Base-by-base conservation (phyloP, 176 grass and related monocot species). In the Lolium perenne region DNA sequence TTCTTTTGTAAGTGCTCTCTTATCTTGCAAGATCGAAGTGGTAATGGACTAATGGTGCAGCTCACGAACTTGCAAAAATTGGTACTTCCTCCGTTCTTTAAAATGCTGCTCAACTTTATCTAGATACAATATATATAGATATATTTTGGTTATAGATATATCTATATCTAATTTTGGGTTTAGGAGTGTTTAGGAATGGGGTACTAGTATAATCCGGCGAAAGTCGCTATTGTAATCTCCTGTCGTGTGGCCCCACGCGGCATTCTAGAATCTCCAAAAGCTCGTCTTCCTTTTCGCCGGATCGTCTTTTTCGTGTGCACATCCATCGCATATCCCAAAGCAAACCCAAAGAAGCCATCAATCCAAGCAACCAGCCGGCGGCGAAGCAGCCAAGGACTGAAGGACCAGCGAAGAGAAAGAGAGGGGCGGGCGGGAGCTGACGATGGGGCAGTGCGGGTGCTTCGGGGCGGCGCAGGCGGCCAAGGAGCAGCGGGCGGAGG, bases 401-500 rank as follows among this genome's bases (percentile, higher is more conserved):
- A 29, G 75, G 48, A 64, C 40, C 64, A 62, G 43, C 50, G 51
- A 12, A 21, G 56, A 20, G 20, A 3, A 25, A 13, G 77, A 29
- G 45, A 45, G n/a, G 5, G 18, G 2, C 1, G 22, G 22, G 59
- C 9, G 54, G 26, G 59, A 64, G 77, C 16, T 10, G 77, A 20
- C 20, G 76, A 95, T 94, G 97, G 92, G 90, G 67, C 86, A 94
- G 82, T 98, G 93, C 87, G 72, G 83, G 53, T 99, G 97, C 88
- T 92, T 99, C 82, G 92, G 94, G 8, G 87, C 84, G 21, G 91
- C 91, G 82, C 82, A 74, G 84, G 26, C 26, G 13, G 29, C 26
- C 26, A 82, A 78, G 88, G 81, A 86, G 77, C 86, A 83, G 49
- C 77, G 78, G 63, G 65, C 43, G 79, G 89, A 95, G 80, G 92